These are phyloP conservation scores for Cryptosporidium canis DNA, from an alignment of 169 alveolate genomes.

Conservation along the genomic window DNA sequence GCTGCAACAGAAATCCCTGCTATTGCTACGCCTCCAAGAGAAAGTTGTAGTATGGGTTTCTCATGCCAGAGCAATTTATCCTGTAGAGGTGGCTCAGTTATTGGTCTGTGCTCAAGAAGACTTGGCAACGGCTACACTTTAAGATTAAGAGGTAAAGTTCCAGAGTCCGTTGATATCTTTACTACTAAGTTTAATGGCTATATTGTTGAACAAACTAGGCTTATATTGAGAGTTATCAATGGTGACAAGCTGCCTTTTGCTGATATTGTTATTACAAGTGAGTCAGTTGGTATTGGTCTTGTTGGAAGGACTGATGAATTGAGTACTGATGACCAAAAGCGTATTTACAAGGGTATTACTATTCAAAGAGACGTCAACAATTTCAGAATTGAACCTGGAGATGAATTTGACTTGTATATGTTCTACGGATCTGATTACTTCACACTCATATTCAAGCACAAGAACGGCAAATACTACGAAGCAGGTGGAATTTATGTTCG, in stretches of 20 bases:
- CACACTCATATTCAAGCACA: conserved; percentile 25
- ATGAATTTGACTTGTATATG: background rate
- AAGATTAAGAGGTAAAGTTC: conserved; percentile 56
- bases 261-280: conserved; percentile 15
- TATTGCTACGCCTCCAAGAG: conserved; percentile 2
- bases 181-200: conserved; percentile 5
- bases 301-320: background rate
- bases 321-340: background rate
- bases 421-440: background rate
- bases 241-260: conserved; percentile 10
- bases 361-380: background rate
- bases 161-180: background rate
- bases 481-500: background rate
- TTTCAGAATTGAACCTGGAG: conserved; percentile 35
- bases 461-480: conserved; percentile 34
- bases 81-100: conserved; percentile 53
- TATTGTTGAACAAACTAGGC: conserved; percentile 20
- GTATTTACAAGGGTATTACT: conserved; percentile 3
- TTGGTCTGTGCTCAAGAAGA: conserved; percentile 51
- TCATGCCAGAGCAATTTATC: conserved; percentile 12
- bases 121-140: conserved; percentile 7
- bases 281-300: conserved; percentile 14
- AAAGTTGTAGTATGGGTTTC: conserved; percentile 52
- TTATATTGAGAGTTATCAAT: conserved; percentile 5
- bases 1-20: conserved; percentile 1